Conservation (phyloP, 139 green algal species). For the Trebouxia sp. region DNA sequence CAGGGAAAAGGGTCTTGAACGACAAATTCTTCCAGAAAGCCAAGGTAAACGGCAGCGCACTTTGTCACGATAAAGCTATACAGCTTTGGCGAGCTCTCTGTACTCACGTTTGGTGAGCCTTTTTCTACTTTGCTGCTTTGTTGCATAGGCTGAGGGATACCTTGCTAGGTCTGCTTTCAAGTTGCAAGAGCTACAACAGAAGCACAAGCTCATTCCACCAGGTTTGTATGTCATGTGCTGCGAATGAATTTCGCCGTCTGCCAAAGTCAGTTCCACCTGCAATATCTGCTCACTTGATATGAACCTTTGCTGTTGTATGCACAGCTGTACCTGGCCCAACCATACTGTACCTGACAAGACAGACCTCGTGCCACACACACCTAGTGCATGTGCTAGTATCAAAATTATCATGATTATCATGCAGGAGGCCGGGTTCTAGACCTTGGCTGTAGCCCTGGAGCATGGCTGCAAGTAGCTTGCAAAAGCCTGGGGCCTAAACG, state of each 20-base stretch:
- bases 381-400: too few relatives aligned
- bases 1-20: slow-evolving; percentile 30
- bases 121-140: neutral
- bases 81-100: too few relatives aligned
- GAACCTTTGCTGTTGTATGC: neutral
- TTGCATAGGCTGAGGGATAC: slow-evolving; percentile 69
- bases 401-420: too few relatives aligned
- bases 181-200: slow-evolving; percentile 76
- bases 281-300: too few relatives aligned
- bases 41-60: slow-evolving; percentile 49
- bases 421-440: slow-evolving; percentile 65
- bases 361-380: too few relatives aligned
- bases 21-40: slow-evolving; percentile 70
- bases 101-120: too few relatives aligned
- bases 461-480: slow-evolving; percentile 84
- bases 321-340: too few relatives aligned
- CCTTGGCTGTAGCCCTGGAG: slow-evolving; percentile 77
- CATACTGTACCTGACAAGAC: too few relatives aligned
- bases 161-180: slow-evolving; percentile 80
- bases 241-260: too few relatives aligned
- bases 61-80: too few relatives aligned
- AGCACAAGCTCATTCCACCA: slow-evolving; percentile 31
- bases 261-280: too few relatives aligned
- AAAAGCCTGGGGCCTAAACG: slow-evolving; percentile 67
- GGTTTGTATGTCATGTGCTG: too few relatives aligned